Percentiles rank a stretch among this genome's conserved stretches.
These are phyloP conservation scores for Fusarium acutatum DNA, from an alignment of 2,329 filamentous ascomycete genomes.

Conservation along the genomic window DNA sequence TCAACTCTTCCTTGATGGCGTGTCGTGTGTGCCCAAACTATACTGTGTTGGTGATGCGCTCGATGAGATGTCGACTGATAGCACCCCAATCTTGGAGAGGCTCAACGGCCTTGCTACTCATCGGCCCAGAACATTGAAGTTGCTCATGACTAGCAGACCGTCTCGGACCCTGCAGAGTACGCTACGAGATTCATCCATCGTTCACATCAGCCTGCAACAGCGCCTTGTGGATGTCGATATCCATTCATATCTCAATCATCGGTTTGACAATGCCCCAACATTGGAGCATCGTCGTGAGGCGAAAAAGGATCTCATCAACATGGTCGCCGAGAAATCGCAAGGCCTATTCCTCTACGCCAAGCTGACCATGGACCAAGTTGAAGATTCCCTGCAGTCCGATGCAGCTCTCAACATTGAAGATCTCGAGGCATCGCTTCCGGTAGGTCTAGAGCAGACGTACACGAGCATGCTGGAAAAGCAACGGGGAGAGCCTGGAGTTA, in stretches of 20 bases:
- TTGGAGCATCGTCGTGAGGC: neutral
- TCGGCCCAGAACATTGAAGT: slow-evolving; percentile 28
- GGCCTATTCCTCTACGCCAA: slow-evolving; percentile 38
- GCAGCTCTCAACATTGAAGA: neutral
- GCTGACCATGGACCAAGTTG: slow-evolving; percentile 36
- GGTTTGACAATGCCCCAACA: slow-evolving; percentile 12
- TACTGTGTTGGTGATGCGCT: slow-evolving; percentile 37
- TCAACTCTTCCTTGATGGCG: slow-evolving; percentile 27
- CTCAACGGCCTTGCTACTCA: slow-evolving; percentile 31
- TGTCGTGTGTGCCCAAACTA: slow-evolving; percentile 21
- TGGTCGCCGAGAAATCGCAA: slow-evolving; percentile 23
- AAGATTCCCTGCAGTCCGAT: neutral
- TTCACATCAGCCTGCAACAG: slow-evolving; percentile 35
- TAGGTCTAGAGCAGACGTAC: slow-evolving; percentile 43
- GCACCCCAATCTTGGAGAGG: slow-evolving; percentile 22
- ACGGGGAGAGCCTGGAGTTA: slow-evolving; percentile 40
- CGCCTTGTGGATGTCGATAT: slow-evolving; percentile 34
- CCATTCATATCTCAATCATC: slow-evolving; percentile 19
- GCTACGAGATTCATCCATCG: slow-evolving; percentile 29
- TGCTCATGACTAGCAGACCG: slow-evolving; percentile 35
- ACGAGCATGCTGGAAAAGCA: slow-evolving; percentile 48
- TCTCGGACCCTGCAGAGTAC: slow-evolving; percentile 33
- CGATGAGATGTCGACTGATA: slow-evolving; percentile 36
- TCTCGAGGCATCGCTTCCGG: slow-evolving; percentile 26
- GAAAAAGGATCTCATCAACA: slow-evolving; percentile 25